Conservation (phyloP, 2,329 filamentous ascomycete genomes). For the Alternaria ventricosa region DNA sequence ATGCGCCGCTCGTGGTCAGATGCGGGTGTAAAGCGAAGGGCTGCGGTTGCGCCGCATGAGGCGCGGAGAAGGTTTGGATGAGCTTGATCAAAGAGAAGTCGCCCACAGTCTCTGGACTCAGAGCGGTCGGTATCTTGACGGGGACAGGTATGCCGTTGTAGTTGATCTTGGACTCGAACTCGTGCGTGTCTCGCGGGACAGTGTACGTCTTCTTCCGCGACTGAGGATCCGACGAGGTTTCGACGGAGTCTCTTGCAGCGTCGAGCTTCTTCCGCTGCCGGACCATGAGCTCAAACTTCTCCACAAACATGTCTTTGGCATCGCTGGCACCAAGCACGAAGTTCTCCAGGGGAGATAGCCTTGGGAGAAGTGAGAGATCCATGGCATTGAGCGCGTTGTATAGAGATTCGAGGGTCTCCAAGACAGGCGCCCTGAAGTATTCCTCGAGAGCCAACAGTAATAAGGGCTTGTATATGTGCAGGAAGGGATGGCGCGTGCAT, state of each 20-base stretch:
- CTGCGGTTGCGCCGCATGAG: slow-evolving; percentile 82
- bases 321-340: slow-evolving; percentile 88
- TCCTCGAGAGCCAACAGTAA: slow-evolving; percentile 90
- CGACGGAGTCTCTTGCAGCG: slow-evolving; percentile 44
- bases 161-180: slow-evolving; percentile 93
- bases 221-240: slow-evolving; percentile 48
- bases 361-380: slow-evolving; percentile 94
- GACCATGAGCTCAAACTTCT: slow-evolving; percentile 97
- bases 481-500: slow-evolving; percentile 93
- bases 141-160: slow-evolving; percentile 98
- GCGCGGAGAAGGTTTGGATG: slow-evolving; percentile 88
- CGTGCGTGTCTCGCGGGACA: slow-evolving; percentile 91
- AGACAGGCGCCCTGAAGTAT: slow-evolving; percentile 90
- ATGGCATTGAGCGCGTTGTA: slow-evolving; percentile 95
- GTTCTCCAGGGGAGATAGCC: slow-evolving; percentile 80
- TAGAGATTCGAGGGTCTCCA: slow-evolving; percentile 84
- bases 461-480: slow-evolving; percentile 99
- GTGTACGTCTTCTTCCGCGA: slow-evolving; percentile 67
- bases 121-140: slow-evolving; percentile 91
- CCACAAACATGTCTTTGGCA: slow-evolving; percentile 93
- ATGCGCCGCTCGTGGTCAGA: slow-evolving; percentile 87
- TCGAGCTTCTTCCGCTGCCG: slow-evolving; percentile 78
- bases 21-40: slow-evolving; percentile 88
- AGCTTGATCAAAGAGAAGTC: slow-evolving; percentile 98
- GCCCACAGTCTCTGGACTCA: slow-evolving; percentile 93